Percentiles rank a stretch among this genome's conserved stretches.
phyloP scores from a whole-genome alignment of 306 rosid species.

The Citrullus amarus region DNA sequence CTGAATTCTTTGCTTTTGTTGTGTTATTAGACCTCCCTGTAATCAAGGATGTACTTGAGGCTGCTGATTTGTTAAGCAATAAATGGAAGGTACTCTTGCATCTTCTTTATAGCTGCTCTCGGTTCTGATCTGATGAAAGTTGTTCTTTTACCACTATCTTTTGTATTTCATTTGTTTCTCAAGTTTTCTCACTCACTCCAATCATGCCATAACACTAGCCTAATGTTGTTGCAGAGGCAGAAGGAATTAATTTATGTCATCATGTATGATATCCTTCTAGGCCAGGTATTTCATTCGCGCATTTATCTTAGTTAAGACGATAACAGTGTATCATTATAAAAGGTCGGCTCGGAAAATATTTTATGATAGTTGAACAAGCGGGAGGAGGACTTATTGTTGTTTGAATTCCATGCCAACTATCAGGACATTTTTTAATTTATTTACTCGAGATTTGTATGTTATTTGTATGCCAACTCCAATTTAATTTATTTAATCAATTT shows the following conservation, averaged over 20 bases:
- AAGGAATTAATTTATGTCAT: slow-evolving; percentile 59
- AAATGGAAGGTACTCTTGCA: slow-evolving; percentile 67
- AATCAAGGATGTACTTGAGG: slow-evolving; percentile 51
- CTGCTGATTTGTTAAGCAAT: slow-evolving; percentile 36
- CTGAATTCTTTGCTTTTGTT: not conserved
- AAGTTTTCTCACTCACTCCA: not conserved
- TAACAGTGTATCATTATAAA: not conserved
- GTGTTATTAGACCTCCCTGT: slow-evolving; percentile 53
- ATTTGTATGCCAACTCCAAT: too few species aligned
- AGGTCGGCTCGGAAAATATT: not conserved
- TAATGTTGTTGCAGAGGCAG: slow-evolving; percentile 43
- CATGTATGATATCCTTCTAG: slow-evolving; percentile 77
- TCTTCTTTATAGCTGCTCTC: not conserved
- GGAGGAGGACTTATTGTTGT: not conserved
- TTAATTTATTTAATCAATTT: too few species aligned
- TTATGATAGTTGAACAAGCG: not conserved
- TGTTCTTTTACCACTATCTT: not conserved
- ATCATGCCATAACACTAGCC: not conserved
- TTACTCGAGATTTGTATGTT: not conserved
- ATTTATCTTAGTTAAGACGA: not conserved
- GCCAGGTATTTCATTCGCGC: slow-evolving; percentile 38
- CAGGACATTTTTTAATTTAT: not conserved
- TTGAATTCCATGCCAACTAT: not conserved
- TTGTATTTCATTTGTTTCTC: not conserved
- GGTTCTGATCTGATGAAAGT: not conserved